These are phyloP conservation scores for Fragosphaeria purpurea DNA, from an alignment of 2,329 filamentous ascomycete species.

Conservation along the genomic window DNA sequence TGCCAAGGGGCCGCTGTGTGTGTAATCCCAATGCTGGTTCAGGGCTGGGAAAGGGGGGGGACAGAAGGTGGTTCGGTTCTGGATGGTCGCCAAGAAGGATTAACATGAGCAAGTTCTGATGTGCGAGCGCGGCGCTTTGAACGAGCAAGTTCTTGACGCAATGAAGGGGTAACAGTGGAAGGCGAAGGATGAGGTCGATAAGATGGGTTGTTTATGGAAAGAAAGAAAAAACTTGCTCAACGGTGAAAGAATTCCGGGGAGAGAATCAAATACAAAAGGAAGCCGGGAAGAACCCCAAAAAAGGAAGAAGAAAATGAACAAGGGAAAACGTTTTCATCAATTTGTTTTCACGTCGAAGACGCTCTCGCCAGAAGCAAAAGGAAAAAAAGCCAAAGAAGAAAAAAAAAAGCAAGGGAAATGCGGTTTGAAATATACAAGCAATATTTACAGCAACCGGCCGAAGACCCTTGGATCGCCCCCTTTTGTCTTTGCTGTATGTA, in stretches of 20 bases:
- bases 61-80: no score
- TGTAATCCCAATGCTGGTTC: no score
- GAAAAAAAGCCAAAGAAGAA: not conserved
- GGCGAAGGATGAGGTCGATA: not conserved
- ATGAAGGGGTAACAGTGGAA: not conserved
- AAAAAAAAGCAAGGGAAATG: not conserved
- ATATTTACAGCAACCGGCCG: no score
- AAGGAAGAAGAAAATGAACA: not conserved
- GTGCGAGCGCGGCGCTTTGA: not conserved
- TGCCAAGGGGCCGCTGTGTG: no score
- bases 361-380: not conserved
- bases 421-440: no score
- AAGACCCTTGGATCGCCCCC: no score
- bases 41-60: no score
- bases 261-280: not conserved
- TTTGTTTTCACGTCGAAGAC: not conserved
- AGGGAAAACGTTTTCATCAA: not conserved
- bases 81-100: not conserved
- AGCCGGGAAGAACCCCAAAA: not conserved
- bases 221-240: slow-evolving; percentile 3
- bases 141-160: slow-evolving; percentile 5
- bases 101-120: not conserved
- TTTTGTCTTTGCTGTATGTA: no score
- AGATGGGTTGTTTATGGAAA: not conserved
- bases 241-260: not conserved